These are phyloP conservation scores for Acidiella bohemica DNA, from an alignment of 495 filamentous ascomycete species.

Conservation along the genomic window DNA sequence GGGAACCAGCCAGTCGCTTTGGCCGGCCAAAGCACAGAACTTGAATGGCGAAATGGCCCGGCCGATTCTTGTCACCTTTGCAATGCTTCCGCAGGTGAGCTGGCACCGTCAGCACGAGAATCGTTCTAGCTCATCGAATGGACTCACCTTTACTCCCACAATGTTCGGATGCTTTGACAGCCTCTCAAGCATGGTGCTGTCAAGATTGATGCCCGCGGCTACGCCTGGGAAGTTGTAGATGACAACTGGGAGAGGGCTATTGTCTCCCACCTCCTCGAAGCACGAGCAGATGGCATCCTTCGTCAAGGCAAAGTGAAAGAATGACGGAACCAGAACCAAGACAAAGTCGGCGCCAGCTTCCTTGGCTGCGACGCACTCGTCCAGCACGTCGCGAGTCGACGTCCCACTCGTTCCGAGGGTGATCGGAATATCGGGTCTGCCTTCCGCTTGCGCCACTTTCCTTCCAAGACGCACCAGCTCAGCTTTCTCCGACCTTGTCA, in stretches of 20 bases:
- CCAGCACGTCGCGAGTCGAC: conserved; percentile 17
- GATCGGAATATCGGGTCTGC: conserved; percentile 22
- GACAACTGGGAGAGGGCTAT: conserved; percentile 22
- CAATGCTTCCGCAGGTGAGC: conserved; percentile 28
- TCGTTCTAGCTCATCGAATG: not conserved
- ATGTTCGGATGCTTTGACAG: conserved; percentile 26
- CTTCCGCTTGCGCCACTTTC: conserved; percentile 16
- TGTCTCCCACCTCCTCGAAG: conserved; percentile 23
- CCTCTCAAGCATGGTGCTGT: conserved; percentile 25
- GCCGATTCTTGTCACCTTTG: conserved; percentile 21
- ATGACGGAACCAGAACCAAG: conserved; percentile 27
- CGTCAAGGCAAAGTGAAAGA: conserved; percentile 19
- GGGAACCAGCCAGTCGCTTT: conserved; percentile 25
- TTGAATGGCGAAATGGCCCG: conserved; percentile 4
- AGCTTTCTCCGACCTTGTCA: conserved; percentile 22
- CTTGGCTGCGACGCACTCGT: conserved; percentile 22
- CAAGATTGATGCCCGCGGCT: conserved; percentile 22
- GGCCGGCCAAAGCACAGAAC: conserved; percentile 23
- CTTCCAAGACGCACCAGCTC: conserved; percentile 20
- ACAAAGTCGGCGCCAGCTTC: conserved; percentile 27
- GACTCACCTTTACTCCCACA: conserved; percentile 24
- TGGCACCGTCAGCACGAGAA: not conserved
- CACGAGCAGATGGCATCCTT: conserved; percentile 17
- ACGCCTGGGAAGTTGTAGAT: conserved; percentile 28
- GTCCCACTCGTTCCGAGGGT: conserved; percentile 24